These are phyloP conservation scores for Colletotrichum salicis DNA, from an alignment of 2,329 filamentous ascomycete species.

Conservation along the genomic window DNA sequence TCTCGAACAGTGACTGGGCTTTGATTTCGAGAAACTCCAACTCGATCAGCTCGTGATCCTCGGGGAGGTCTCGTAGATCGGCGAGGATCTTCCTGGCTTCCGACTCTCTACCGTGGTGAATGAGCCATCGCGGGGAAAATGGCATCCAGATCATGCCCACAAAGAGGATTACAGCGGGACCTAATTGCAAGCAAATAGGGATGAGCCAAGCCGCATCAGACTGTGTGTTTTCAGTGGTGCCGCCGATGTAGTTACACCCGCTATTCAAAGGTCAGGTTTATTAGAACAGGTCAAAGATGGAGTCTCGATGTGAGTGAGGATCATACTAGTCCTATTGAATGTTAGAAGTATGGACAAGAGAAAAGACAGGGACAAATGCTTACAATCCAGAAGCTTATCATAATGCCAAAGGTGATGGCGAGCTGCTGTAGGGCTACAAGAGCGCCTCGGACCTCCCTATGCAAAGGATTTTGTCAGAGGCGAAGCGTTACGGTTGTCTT, in stretches of 20 bases:
- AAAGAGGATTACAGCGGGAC: constrained; percentile 73
- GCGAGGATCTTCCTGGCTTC: constrained; percentile 74
- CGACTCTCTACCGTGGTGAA: constrained; percentile 74
- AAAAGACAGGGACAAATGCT: not conserved
- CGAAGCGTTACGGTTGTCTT: too few species aligned
- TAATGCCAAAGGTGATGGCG: constrained; percentile 70
- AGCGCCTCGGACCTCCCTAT: constrained; percentile 52
- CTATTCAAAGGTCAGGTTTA: constrained; percentile 44
- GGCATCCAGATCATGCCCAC: constrained; percentile 83
- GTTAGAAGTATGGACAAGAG: constrained; percentile 4
- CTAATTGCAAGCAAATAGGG: constrained; percentile 77
- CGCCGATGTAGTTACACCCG: constrained; percentile 75
- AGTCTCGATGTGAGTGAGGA: too few species aligned
- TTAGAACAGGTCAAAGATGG: not conserved
- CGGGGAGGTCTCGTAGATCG: constrained; percentile 68
- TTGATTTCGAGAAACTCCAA: constrained; percentile 87
- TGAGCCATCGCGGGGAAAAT: constrained; percentile 80
- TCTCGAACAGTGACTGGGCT: constrained; percentile 81
- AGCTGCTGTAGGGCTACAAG: constrained; percentile 61
- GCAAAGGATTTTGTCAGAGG: not conserved
- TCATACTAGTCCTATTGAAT: constrained; percentile 14
- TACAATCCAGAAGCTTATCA: constrained; percentile 71
- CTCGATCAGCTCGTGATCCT: constrained; percentile 74
- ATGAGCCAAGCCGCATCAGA: constrained; percentile 78
- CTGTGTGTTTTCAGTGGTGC: constrained; percentile 57